Conservation (phyloP, 2,329 filamentous ascomycete species). For the Raffaelea albimanens region DNA sequence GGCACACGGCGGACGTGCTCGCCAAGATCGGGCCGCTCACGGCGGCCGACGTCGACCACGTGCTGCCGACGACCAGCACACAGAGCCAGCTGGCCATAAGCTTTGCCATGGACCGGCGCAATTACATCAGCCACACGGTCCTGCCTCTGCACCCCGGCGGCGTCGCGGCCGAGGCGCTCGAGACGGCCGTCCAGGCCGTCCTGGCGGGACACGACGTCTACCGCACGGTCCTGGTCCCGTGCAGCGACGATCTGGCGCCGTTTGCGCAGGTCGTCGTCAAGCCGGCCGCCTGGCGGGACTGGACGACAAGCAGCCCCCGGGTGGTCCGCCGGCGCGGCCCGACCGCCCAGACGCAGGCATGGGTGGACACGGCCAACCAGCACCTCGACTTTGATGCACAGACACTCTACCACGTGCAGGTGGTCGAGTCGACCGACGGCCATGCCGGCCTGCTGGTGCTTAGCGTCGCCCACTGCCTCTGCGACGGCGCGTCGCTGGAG, state of each 20-base stretch:
- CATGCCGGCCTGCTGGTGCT: slow-evolving; percentile 10
- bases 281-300: slow-evolving; percentile 6
- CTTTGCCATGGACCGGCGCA: slow-evolving; percentile 18
- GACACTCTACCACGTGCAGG: slow-evolving; percentile 13
- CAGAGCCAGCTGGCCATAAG: slow-evolving; percentile 25
- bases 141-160: slow-evolving; percentile 14
- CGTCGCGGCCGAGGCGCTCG: slow-evolving; percentile 16
- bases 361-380: slow-evolving; percentile 12
- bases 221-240: slow-evolving; percentile 21
- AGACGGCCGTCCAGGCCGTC: slow-evolving; percentile 17
- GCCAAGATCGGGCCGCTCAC: not conserved
- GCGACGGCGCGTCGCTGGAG: slow-evolving; percentile 25
- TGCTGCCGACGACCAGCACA: slow-evolving; percentile 23
- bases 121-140: slow-evolving; percentile 23
- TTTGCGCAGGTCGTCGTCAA: slow-evolving; percentile 24
- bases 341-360: slow-evolving; percentile 4
- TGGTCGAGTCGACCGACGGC: slow-evolving; percentile 14
- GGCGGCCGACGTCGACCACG: slow-evolving; percentile 15
- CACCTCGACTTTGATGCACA: slow-evolving; percentile 12
- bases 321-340: not conserved
- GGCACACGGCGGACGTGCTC: not conserved
- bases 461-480: slow-evolving; percentile 25
- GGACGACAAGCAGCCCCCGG: not conserved
- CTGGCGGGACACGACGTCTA: slow-evolving; percentile 21
- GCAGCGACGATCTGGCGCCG: slow-evolving; percentile 23